phyloP scores from a whole-genome alignment of 202 grass and related monocot species.

The Elaeis oleifera region DNA sequence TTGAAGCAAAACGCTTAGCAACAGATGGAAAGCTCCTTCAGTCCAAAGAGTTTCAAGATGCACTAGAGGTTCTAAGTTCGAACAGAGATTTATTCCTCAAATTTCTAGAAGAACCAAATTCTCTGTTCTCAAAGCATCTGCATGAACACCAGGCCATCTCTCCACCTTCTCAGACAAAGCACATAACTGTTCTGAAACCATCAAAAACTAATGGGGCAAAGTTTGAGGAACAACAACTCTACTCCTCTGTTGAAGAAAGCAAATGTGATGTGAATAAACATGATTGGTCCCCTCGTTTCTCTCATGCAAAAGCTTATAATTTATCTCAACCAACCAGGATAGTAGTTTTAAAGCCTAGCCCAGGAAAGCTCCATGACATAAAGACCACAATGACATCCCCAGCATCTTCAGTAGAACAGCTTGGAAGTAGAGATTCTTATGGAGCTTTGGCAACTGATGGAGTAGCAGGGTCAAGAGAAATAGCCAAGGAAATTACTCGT shows the following conservation, averaged over 20 bases:
- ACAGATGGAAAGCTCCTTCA: conserved; percentile 81
- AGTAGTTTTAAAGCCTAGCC: conserved; percentile 78
- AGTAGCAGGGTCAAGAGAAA: neutral
- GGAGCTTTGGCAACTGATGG: neutral
- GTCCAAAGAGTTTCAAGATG: conserved; percentile 86
- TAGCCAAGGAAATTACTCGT: neutral
- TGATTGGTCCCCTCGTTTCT: conserved; percentile 29
- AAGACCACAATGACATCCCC: conserved; percentile 17
- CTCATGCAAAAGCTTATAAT: conserved; percentile 33
- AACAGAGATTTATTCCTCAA: conserved; percentile 90
- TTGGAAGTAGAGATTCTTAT: neutral
- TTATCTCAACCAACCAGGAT: conserved; percentile 79
- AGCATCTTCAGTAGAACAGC: neutral
- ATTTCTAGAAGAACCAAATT: conserved; percentile 78
- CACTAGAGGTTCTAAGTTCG: conserved; percentile 83
- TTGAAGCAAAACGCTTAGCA: conserved; percentile 81
- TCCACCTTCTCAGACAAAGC: conserved; percentile 53
- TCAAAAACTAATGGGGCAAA: conserved; percentile 53
- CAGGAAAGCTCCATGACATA: conserved; percentile 33
- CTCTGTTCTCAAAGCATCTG: conserved; percentile 44
- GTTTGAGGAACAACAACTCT: conserved; percentile 31
- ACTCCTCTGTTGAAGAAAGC: conserved; percentile 35
- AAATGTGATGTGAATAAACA: conserved; percentile 27
- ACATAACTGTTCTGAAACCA: conserved; percentile 90
- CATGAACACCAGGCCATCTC: conserved; percentile 27